These are phyloP conservation scores for Tympanopsis confertula DNA, from an alignment of 2,329 filamentous ascomycete genomes.

Conservation along the genomic window DNA sequence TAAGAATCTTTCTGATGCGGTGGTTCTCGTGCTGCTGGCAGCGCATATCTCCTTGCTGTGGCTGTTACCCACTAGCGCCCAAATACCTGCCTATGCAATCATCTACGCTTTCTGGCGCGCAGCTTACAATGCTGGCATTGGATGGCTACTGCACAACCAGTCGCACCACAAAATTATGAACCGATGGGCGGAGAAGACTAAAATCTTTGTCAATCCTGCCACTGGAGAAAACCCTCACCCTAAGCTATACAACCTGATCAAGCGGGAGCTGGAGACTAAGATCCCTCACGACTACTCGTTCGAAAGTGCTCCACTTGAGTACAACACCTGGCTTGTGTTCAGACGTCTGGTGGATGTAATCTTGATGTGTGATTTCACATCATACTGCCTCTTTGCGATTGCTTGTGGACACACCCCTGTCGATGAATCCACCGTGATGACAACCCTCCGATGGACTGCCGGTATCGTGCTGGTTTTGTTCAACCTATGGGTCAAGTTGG, in stretches of 20 bases:
- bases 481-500: slow-evolving; percentile 97
- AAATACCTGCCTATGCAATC: slow-evolving; percentile 67
- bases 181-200: slow-evolving; percentile 74
- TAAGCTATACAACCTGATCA: slow-evolving; percentile 71
- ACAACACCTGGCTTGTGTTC: slow-evolving; percentile 98
- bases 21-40: slow-evolving; percentile 69
- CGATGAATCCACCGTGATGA: slow-evolving; percentile 60
- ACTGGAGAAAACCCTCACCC: slow-evolving; percentile 76
- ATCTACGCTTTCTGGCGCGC: slow-evolving; percentile 88
- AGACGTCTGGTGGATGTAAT: slow-evolving; percentile 91
- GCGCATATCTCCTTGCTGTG: slow-evolving; percentile 66
- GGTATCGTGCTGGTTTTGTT: slow-evolving; percentile 76
- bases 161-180: slow-evolving; percentile 80
- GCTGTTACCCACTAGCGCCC: slow-evolving; percentile 55
- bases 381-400: slow-evolving; percentile 90
- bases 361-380: slow-evolving; percentile 96
- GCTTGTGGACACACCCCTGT: slow-evolving; percentile 69
- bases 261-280: slow-evolving; percentile 85
- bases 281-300: slow-evolving; percentile 86
- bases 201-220: slow-evolving; percentile 73
- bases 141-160: slow-evolving; percentile 76
- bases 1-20: slow-evolving; percentile 80
- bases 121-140: slow-evolving; percentile 88
- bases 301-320: slow-evolving; percentile 85
- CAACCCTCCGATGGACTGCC: slow-evolving; percentile 62